A percentile compares a stretch with the other conserved stretches of the same genome.
Evolutionary conservation across 2,329 filamentous ascomycete species (phyloP).

Genomic region (Cordyceps tenuipes): DNA sequence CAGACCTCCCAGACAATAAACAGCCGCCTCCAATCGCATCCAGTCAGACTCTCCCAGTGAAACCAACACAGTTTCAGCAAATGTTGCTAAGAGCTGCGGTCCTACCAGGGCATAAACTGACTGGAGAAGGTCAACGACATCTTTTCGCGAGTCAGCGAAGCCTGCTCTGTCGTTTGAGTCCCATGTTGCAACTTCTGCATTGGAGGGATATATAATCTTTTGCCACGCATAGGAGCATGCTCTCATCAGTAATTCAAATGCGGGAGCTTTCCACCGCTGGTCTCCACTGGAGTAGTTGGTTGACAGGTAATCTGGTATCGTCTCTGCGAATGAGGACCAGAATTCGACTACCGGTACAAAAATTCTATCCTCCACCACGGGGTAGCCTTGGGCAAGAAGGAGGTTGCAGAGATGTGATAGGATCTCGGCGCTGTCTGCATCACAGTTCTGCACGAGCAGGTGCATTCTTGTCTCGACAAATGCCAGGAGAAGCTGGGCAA

Average conservation of each 20-base stretch:
- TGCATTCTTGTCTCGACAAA: slow-evolving; percentile 60
- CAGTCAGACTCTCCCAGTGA: slow-evolving; percentile 42
- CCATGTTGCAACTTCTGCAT: slow-evolving; percentile 53
- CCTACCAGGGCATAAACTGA: slow-evolving; percentile 58
- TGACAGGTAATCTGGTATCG: slow-evolving; percentile 43
- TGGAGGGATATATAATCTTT: slow-evolving; percentile 60
- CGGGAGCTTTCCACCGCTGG: background rate
- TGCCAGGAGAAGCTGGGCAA: slow-evolving; percentile 58
- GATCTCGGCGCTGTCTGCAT: slow-evolving; percentile 43
- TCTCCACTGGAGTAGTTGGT: background rate
- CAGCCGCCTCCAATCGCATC: slow-evolving; percentile 52
- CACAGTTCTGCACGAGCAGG: slow-evolving; percentile 45
- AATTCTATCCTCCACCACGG: slow-evolving; percentile 64
- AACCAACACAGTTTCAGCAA: slow-evolving; percentile 46
- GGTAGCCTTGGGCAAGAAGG: slow-evolving; percentile 55
- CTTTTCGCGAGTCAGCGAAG: slow-evolving; percentile 66
- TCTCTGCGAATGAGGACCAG: slow-evolving; percentile 70
- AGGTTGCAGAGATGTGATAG: slow-evolving; percentile 55
- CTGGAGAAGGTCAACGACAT: slow-evolving; percentile 71
- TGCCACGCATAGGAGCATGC: slow-evolving; percentile 59
- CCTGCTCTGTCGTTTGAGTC: slow-evolving; percentile 58
- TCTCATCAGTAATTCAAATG: slow-evolving; percentile 38
- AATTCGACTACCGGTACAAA: slow-evolving; percentile 71
- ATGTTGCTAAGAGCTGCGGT: slow-evolving; percentile 45
- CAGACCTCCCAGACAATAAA: slow-evolving; percentile 57